Evolutionary conservation across 75 land plant species (phyloP), one percentile per base, ranked within the genome.

Genomic region (Adiantum capillusveneris): DNA sequence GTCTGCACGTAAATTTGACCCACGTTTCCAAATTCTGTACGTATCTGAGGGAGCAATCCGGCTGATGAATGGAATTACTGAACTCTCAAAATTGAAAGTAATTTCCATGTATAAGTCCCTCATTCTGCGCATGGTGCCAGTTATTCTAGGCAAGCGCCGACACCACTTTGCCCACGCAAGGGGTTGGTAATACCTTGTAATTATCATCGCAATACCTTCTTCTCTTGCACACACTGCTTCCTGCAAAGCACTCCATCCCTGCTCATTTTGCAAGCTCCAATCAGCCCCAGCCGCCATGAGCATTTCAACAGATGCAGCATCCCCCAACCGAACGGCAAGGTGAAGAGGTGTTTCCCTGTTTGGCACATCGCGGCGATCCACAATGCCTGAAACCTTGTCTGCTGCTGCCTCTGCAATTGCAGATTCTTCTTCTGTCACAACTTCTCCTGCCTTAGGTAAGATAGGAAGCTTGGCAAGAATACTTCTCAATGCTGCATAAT

Each of bases 101-200:
- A 88, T 84, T 77, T 91, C 97, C 97, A 87, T 91, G 65, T 91
- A 91, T 55, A 91, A 91, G 64, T 91, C 97, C 11, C 86, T 72
- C 69, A 91, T 87, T 3, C 91, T 65, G 6, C 77, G 57, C 52
- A 79, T 77, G 9, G 97, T 79, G 22, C 81, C 79, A 25, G 85
- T 63, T 53, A 91, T 79, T 0, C 97, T 56, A 0, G 97, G 97
- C 25, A 91, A 87, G 12, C 97, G 73, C 0, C 97, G 83, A 56
- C 91, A 86, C 97, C 97, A 91, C 69, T 91, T 91, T 12, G 97
- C 91, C 97, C 97, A 91, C 1, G 97, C 97, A 62, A 86, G 73
- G 11, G 97, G 97, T 72, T 91, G 97, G 67, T 91, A 91, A 53
- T 84, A 80, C 29, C 91, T 63, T 0, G 99, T 89, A 60, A 91